phyloP scores from a whole-genome alignment of 2,329 filamentous ascomycete genomes.

The Cryphonectria carpinicola region DNA sequence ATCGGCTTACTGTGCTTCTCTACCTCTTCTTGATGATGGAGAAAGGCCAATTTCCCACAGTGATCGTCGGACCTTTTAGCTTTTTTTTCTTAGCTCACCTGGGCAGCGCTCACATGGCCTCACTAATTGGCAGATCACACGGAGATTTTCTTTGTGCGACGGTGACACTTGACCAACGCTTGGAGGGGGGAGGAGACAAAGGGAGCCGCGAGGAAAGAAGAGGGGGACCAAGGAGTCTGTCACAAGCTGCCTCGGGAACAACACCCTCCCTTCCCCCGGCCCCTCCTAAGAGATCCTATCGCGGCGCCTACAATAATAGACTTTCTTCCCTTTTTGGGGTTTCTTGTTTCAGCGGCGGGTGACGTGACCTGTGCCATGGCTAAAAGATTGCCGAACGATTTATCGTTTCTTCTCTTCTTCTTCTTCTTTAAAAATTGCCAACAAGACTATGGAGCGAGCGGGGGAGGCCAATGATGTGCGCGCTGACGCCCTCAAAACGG shows the following conservation, averaged over 20 bases:
- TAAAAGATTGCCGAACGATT: not conserved
- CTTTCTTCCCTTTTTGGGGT: not conserved
- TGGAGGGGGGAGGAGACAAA: not conserved
- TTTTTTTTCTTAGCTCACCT: not conserved
- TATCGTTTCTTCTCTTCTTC: not conserved
- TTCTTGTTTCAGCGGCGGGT: not conserved
- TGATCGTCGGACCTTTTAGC: not conserved
- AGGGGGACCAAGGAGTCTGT: not conserved
- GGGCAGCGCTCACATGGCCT: not conserved
- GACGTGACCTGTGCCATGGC: not conserved
- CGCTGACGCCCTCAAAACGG: not conserved
- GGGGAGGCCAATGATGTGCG: not conserved
- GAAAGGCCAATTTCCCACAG: slow-evolving; percentile 1
- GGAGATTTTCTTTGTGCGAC: not conserved
- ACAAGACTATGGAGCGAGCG: not conserved
- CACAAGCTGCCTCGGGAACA: slow-evolving; percentile 27
- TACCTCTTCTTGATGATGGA: not conserved
- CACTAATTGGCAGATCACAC: not conserved
- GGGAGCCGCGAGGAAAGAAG: not conserved
- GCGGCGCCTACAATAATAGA: slow-evolving; percentile 22
- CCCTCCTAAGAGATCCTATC: not conserved
- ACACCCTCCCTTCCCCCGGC: not conserved
- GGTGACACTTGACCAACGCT: not conserved
- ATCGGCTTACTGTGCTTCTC: not conserved
- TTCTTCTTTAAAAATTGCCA: too few relatives aligned